Conservation (phyloP, 2,329 filamentous ascomycete species). For the Aureobasidium namibiae region DNA sequence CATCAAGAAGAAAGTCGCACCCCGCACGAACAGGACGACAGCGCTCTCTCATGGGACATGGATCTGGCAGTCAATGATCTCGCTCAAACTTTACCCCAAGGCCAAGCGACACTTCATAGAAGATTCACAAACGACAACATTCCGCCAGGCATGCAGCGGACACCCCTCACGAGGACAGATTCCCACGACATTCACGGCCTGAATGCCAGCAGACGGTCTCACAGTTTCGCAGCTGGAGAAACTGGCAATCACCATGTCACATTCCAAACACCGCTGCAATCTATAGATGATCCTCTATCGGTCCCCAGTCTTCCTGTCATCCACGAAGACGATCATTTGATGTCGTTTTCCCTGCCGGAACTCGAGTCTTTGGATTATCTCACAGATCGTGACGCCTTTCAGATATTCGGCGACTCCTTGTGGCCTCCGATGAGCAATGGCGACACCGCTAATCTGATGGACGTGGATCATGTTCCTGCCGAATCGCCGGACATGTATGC, state of each 20-base stretch:
- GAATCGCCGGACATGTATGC: constrained; percentile 22
- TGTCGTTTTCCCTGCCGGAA: neutral
- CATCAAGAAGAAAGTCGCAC: neutral
- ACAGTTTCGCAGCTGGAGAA: neutral
- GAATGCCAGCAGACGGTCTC: neutral
- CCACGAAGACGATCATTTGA: neutral
- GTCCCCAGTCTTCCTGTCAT: neutral
- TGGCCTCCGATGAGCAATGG: constrained; percentile 1
- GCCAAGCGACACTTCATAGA: neutral
- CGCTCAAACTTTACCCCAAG: neutral
- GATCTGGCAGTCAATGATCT: neutral
- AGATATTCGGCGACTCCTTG: constrained; percentile 5
- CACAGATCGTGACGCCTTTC: neutral
- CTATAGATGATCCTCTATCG: neutral
- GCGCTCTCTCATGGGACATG: neutral
- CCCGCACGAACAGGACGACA: neutral
- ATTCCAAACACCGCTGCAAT: neutral
- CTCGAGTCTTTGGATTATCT: constrained; percentile 2
- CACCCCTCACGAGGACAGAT: neutral
- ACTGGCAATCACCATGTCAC: neutral
- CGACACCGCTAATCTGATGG: neutral
- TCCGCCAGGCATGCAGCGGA: neutral
- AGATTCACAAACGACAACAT: neutral
- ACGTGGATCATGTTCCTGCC: constrained; percentile 11
- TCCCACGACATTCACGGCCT: neutral